Percentiles rank a stretch among this genome's conserved stretches.
Conservation (phyloP, 116 monocot genomes). For the Dioscorea cayenensis region DNA sequence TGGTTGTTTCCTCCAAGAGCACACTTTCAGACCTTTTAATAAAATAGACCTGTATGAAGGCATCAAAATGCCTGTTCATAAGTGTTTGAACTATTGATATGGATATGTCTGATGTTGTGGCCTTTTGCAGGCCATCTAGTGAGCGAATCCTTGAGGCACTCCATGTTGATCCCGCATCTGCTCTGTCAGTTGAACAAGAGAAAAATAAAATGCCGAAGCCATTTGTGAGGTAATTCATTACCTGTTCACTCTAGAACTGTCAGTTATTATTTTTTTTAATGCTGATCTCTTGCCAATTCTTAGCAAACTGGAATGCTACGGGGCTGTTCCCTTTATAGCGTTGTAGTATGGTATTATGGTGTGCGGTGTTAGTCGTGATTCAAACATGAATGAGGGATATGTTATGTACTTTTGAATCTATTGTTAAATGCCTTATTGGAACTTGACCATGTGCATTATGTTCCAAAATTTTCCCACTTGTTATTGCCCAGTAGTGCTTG, state of each 20-base stretch:
- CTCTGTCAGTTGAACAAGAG: conserved; percentile 69
- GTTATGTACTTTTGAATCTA: neutral
- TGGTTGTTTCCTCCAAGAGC: neutral
- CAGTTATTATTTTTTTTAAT: neutral
- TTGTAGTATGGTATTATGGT: no score
- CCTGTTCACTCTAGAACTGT: neutral
- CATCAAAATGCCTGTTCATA: conserved; percentile 7
- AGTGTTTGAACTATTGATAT: conserved; percentile 6
- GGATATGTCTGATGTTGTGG: conserved; percentile 15
- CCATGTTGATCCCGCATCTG: conserved; percentile 93
- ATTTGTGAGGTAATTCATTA: conserved; percentile 49
- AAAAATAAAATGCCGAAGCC: conserved; percentile 62
- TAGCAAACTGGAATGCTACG: no score
- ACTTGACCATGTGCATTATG: neutral
- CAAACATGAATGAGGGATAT: neutral
- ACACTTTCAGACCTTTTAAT: neutral
- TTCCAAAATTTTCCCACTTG: no score
- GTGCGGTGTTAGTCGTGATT: neutral
- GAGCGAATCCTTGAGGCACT: conserved; percentile 88
- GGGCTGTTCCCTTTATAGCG: no score
- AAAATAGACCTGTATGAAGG: conserved; percentile 1
- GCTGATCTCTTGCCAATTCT: no score
- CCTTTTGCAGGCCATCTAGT: conserved; percentile 58
- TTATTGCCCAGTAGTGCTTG: no score
- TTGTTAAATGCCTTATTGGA: neutral